Base-by-base conservation (phyloP, 768 basidiomycete species). In the Lentinula aciculospora region DNA sequence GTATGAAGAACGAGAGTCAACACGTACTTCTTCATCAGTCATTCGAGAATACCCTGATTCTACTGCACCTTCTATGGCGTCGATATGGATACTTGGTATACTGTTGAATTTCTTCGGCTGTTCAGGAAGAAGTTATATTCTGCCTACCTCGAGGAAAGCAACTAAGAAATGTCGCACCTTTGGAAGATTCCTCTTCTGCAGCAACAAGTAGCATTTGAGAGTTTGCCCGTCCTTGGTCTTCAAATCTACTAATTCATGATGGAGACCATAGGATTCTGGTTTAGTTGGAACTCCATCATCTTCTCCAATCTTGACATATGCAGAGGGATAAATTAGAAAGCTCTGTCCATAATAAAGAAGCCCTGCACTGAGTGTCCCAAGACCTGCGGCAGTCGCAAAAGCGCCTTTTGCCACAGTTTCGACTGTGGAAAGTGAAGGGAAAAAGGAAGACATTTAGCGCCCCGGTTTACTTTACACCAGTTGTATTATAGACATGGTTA, bases 351-450 rank as follows among this genome's bases (percentile, higher is more conserved):
- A 57, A 17, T 57, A 57, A 9, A 57, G 27, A 25, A 57, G 34
- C 13, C 56, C 56, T 12, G 56, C 56, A 10, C 45, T 27, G 17
- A 57, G 45, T 2, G 56, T 57, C 27, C 45, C 56, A 7, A 57
- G 31, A 12, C 56, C 46, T 19, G 44, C 56, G 2, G 56, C 44
- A 9, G 56, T 57, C 2, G 56, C 56, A 27, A 48, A 46, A 4
- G 46, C 56, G n/a, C 56, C 56, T 39, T 57, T 56, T 1, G 55
- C 55, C 27, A 46, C 29, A 29, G 55, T 56, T 10, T 37, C 55
- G 10, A 46, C 44, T 29, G 55, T 56, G 4, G 25, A 29, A 12
- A 56, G 23, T 12, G 56, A 57, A 27, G 56, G 46, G 5, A 57
- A 21, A 27, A 48, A 57, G 28, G 45, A 27, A 13, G 45, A 34